These are phyloP conservation scores for Triangularia verruculosa DNA, from an alignment of 2,329 filamentous ascomycete species.

Conservation along the genomic window DNA sequence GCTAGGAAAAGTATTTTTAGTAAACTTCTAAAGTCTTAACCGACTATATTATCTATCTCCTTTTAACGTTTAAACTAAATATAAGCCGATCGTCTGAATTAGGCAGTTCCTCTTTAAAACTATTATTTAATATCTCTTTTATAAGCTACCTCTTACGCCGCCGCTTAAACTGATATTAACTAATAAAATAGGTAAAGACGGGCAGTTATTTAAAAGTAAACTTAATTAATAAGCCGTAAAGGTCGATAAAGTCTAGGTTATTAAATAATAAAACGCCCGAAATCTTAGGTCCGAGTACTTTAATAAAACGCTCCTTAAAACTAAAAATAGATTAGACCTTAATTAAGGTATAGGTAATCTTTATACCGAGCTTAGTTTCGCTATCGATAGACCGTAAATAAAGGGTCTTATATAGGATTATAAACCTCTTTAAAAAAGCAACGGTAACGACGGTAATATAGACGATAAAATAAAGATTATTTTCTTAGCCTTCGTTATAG, in stretches of 20 bases:
- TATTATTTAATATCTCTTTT: constrained; percentile 39
- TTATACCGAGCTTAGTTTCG: constrained; percentile 36
- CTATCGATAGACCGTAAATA: constrained; percentile 24
- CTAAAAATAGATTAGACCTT: constrained; percentile 55
- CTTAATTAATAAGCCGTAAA: constrained; percentile 41
- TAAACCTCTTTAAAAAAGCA: constrained; percentile 49
- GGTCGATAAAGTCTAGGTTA: constrained; percentile 40
- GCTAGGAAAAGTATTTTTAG: constrained; percentile 17
- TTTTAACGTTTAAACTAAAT: constrained; percentile 34
- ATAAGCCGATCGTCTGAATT: constrained; percentile 26
- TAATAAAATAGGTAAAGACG: background rate
- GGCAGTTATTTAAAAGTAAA: constrained; percentile 11
- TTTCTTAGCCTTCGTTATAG: constrained; percentile 44
- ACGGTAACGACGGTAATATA: constrained; percentile 50
- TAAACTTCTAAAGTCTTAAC: constrained; percentile 31
- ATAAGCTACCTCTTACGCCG: constrained; percentile 34
- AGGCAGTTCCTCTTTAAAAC: constrained; percentile 38
- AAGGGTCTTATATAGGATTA: constrained; percentile 44
- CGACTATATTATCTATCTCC: constrained; percentile 29
- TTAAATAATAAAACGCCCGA: constrained; percentile 40
- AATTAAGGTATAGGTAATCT: constrained; percentile 47
- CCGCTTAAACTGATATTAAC: constrained; percentile 31
- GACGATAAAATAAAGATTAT: constrained; percentile 46
- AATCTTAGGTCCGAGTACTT: constrained; percentile 50
- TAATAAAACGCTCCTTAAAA: constrained; percentile 53